Evolutionary conservation across 2,329 filamentous ascomycete species (phyloP), one percentile per base, ranked within the genome.

Genomic region (Scleromitrula shiraiana): DNA sequence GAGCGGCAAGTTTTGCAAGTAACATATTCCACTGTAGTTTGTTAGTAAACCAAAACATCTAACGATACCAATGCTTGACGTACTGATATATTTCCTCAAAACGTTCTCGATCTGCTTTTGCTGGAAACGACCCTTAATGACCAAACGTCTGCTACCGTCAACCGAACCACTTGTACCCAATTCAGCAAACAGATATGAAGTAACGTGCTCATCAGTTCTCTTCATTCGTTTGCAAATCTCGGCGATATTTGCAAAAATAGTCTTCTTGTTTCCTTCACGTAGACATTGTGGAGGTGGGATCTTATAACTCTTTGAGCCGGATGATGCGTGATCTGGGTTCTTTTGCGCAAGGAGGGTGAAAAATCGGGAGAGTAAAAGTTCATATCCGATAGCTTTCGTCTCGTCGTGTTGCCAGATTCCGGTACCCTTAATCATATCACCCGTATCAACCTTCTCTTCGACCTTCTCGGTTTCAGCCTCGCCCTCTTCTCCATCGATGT

Each of bases 161-260:
- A 95, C 89, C 66, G 87, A 94, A 68, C 93, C 93, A 65, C 82
- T 94, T 58, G 93, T 98, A 76, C 93, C 93, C 82, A 98, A 79
- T 70, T 98, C 93, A 58, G 93, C 90, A 70, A 98, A 96, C 68
- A 98, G 73, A 74, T 96, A 97, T 62, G 91, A 85, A 45, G 89
- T 97, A 58, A 98, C 86, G 73, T 96, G 93, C 72, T 98, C 93
- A 65, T 97, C 91, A 55, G 87, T 90, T 68, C 93, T 82, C 83
- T 98, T 98, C 90, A 98, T 97, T 63, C 91, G 83, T 79, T 95
- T 95, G 79, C 89, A 95, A 64, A 98, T 97, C 67, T 98, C 93
- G 67, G 88, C 82, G 65, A 98, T 93, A 75, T 98, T 98, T 75
- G 91, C 93, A 65, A 98, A 98, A 65, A 98, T 95, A 54, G 93